phyloP scores from a whole-genome alignment of 257 asterid species.

The Knoxia roxburghii region DNA sequence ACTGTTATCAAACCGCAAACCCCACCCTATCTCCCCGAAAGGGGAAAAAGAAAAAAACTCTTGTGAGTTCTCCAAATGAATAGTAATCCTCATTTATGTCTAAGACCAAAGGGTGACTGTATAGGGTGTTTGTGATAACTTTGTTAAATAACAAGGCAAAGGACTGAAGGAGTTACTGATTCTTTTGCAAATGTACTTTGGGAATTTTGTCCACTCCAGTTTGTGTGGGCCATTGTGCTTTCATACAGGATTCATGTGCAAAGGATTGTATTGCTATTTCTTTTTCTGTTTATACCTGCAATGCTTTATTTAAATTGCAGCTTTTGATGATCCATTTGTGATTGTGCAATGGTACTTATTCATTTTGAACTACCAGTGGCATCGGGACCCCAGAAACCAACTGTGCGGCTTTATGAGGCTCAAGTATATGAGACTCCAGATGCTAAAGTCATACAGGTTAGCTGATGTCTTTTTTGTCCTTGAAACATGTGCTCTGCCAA shows the following conservation, averaged over 20 bases:
- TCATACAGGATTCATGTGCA: background rate
- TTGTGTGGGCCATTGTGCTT: background rate
- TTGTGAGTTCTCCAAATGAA: background rate
- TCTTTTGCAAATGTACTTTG: background rate
- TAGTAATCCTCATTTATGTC: background rate
- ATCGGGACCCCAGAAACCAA: slow-evolving; percentile 44
- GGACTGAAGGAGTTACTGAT: background rate
- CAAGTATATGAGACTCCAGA: slow-evolving; percentile 52
- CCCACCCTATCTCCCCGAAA: no score
- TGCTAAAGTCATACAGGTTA: slow-evolving; percentile 58
- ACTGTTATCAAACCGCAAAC: no score
- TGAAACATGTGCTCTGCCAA: background rate
- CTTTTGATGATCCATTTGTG: background rate
- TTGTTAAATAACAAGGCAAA: background rate
- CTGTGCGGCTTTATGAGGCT: slow-evolving; percentile 44
- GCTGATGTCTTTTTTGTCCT: slow-evolving; percentile 18
- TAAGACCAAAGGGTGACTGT: no score
- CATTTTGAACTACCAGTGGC: slow-evolving; percentile 39
- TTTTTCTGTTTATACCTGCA: background rate
- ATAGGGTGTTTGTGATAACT: background rate
- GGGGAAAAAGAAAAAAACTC: no score
- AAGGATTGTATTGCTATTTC: background rate
- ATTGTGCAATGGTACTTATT: slow-evolving; percentile 14
- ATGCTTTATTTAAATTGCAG: background rate
- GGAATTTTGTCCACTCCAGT: background rate